phyloP scores from a whole-genome alignment of 805 yeast genomes.

The Monosporozyma siamensis region DNA sequence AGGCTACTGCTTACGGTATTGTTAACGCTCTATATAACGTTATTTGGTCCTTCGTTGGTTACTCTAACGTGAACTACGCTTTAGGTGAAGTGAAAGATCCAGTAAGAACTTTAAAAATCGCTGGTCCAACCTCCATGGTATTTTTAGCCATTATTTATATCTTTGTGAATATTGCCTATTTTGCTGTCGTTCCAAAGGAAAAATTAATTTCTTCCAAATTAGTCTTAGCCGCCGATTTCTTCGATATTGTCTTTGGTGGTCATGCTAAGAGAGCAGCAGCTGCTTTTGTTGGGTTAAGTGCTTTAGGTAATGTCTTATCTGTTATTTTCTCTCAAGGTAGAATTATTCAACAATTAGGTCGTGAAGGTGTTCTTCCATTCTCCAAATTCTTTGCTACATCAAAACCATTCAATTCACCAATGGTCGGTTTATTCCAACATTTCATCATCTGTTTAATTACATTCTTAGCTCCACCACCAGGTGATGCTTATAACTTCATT shows the following conservation, averaged over 20 bases:
- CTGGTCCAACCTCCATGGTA: conserved; percentile 67
- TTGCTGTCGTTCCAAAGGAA: conserved; percentile 69
- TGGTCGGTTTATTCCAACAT: conserved; percentile 65
- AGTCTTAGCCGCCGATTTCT: conserved; percentile 67
- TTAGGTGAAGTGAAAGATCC: conserved; percentile 73
- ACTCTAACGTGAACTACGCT: conserved; percentile 76
- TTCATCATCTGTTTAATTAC: conserved; percentile 67
- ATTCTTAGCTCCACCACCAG: conserved; percentile 74
- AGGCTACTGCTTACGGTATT: conserved; percentile 56
- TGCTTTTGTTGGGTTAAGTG: conserved; percentile 71
- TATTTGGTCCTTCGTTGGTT: conserved; percentile 79
- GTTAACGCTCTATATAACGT: conserved; percentile 73
- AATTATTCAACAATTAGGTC: conserved; percentile 68
- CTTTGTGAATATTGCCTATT: conserved; percentile 70
- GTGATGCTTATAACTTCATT: conserved; percentile 79
- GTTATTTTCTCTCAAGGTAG: conserved; percentile 79
- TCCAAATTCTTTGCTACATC: conserved; percentile 61
- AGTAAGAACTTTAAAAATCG: conserved; percentile 52
- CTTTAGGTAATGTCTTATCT: conserved; percentile 72
- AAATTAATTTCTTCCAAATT: conserved; percentile 52
- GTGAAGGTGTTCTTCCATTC: conserved; percentile 75
- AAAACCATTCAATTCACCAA: conserved; percentile 65
- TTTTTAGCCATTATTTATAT: conserved; percentile 57
- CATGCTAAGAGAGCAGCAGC: conserved; percentile 64
- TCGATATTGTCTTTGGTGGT: conserved; percentile 60